Evolutionary conservation across 2,329 filamentous ascomycete genomes (phyloP).

Genomic region (Chalara sp.): DNA sequence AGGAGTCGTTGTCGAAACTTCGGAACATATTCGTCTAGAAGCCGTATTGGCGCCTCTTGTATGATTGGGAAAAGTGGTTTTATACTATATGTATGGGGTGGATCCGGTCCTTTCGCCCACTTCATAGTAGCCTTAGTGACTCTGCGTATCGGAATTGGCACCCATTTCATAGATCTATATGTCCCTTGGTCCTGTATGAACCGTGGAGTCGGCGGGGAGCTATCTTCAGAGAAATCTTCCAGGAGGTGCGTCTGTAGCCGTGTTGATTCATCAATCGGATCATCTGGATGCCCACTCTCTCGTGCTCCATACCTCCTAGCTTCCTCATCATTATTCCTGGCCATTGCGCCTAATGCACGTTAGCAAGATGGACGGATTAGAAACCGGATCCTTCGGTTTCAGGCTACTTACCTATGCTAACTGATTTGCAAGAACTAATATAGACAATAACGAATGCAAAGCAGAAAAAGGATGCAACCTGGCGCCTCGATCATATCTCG

Average conservation of each 20-base stretch:
- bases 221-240: conserved; percentile 38
- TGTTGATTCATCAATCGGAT: conserved; percentile 23
- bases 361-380: too few species aligned
- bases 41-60: conserved; percentile 58
- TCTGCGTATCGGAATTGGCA: conserved; percentile 49
- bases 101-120: conserved; percentile 52
- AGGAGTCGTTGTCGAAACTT: conserved; percentile 50
- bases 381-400: too few species aligned
- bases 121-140: conserved; percentile 33
- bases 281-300: conserved; percentile 22
- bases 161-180: conserved; percentile 44
- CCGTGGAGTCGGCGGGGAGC: conserved; percentile 45
- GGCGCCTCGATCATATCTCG: too few species aligned
- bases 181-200: conserved; percentile 50
- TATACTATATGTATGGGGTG: conserved; percentile 45
- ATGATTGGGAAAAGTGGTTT: conserved; percentile 55
- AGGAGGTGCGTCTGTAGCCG: conserved; percentile 24
- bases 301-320: conserved; percentile 12
- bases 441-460: too few species aligned
- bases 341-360: background rate
- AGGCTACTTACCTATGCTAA: too few species aligned
- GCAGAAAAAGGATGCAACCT: too few species aligned
- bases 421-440: too few species aligned
- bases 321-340: conserved; percentile 6
- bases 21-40: conserved; percentile 58